A percentile compares a stretch with the other conserved stretches of the same genome.
phyloP scores from a whole-genome alignment of 2,329 filamentous ascomycete species.

The Passalora sequoiae region DNA sequence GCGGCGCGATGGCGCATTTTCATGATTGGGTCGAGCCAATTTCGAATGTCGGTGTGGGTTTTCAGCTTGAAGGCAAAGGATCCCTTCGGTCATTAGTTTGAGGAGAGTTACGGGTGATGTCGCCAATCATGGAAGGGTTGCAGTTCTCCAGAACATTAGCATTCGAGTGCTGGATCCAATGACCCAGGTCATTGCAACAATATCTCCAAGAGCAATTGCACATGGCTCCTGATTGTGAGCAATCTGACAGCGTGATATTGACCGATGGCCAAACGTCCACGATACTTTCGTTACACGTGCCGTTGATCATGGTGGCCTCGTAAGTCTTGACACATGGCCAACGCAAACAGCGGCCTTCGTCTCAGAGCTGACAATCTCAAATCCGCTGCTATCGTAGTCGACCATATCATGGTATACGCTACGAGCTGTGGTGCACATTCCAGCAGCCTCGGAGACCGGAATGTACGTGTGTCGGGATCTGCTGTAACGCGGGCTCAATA shows the following conservation, averaged over 20 bases:
- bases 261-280: slow-evolving; percentile 8
- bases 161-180: no score
- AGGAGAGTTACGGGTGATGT: not conserved
- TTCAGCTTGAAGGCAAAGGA: not conserved
- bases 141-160: no score
- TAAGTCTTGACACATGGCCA: slow-evolving; percentile 14
- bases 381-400: not conserved
- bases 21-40: no score
- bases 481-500: slow-evolving; percentile 13
- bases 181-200: no score
- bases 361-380: not conserved
- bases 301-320: slow-evolving; percentile 3
- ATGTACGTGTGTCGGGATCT: slow-evolving; percentile 9
- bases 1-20: no score
- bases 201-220: not conserved
- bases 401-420: slow-evolving; percentile 1
- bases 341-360: slow-evolving; percentile 14
- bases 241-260: not conserved
- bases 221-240: not conserved
- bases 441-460: not conserved
- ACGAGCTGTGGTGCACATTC: not conserved
- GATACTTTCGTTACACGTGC: slow-evolving; percentile 7
- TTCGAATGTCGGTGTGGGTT: not conserved
- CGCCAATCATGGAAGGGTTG: not conserved
- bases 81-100: not conserved